Conservation (phyloP, 2,329 filamentous ascomycete genomes). For the Phaeoacremonium minimum region DNA sequence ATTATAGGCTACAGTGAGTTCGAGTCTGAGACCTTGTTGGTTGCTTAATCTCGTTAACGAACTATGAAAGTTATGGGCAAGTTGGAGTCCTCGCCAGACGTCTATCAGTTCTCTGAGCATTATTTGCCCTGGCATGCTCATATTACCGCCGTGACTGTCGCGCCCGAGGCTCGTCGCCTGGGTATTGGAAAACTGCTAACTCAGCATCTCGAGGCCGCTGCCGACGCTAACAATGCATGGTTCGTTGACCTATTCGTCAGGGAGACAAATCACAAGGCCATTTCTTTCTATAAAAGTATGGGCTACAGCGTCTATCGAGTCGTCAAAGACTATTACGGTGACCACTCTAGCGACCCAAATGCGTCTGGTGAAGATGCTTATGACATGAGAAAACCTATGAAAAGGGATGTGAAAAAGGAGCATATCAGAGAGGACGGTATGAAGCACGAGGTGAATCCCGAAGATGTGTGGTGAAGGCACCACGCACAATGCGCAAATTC, state of each 20-base stretch:
- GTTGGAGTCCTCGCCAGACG: constrained; percentile 78
- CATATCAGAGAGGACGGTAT: constrained; percentile 81
- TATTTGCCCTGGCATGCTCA: constrained; percentile 99
- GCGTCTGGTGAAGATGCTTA: constrained; percentile 77
- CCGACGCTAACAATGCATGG: constrained; percentile 80
- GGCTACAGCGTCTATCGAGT: constrained; percentile 88
- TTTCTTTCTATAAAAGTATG: constrained; percentile 83
- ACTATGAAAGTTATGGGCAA: constrained; percentile 98
- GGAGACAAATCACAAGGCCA: constrained; percentile 81
- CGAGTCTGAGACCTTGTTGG: too few relatives aligned
- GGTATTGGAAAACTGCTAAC: constrained; percentile 84
- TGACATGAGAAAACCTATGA: constrained; percentile 93
- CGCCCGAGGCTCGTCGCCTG: constrained; percentile 77
- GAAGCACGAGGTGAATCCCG: constrained; percentile 69
- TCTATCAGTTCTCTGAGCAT: constrained; percentile 72
- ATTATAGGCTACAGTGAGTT: constrained; percentile 88
- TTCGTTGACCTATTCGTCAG: constrained; percentile 95
- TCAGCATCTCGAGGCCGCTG: constrained; percentile 74
- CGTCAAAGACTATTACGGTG: constrained; percentile 89
- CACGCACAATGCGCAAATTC: too few relatives aligned
- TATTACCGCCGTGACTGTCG: constrained; percentile 91
- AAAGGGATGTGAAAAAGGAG: constrained; percentile 69
- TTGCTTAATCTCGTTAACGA: too few relatives aligned
- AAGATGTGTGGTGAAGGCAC: constrained; percentile 74
- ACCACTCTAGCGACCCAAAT: constrained; percentile 65